Evolutionary conservation across 176 grass and related monocot genomes (phyloP).

Genomic region (Hsuehochloa calcarea): DNA sequence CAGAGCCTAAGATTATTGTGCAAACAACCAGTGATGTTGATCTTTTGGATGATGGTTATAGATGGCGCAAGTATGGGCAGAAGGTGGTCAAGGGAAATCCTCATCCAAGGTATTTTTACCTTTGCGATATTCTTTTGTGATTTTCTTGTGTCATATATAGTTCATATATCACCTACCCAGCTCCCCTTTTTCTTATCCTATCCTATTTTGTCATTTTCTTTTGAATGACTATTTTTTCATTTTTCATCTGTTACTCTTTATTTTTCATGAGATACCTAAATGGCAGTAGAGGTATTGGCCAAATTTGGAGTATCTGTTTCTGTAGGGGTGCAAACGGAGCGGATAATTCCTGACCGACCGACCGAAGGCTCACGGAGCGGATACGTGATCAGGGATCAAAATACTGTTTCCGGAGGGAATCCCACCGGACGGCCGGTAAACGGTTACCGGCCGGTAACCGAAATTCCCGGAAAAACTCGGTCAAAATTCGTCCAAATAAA

Average conservation of each 20-base stretch:
- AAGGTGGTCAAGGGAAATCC: conserved; percentile 98
- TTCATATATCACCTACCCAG: background rate
- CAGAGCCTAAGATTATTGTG: conserved; percentile 77
- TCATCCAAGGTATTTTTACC: conserved; percentile 70
- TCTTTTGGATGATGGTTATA: conserved; percentile 98
- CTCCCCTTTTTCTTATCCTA: background rate
- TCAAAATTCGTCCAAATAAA: too few relatives aligned
- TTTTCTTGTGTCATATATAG: background rate
- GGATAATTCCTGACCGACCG: too few relatives aligned
- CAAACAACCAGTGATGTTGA: conserved; percentile 98
- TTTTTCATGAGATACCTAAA: background rate
- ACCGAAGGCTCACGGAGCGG: too few relatives aligned
- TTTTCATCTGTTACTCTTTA: background rate
- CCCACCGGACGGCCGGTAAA: too few relatives aligned
- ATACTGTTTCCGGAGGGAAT: too few relatives aligned
- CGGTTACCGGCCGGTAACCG: too few relatives aligned
- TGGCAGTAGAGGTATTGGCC: background rate
- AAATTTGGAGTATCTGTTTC: background rate
- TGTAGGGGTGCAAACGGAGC: background rate
- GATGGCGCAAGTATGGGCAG: conserved; percentile 97
- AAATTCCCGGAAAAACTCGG: too few relatives aligned
- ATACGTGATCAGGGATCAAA: too few relatives aligned
- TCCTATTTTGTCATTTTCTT: background rate
- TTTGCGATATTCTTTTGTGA: background rate
- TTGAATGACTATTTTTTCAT: background rate